Evolutionary conservation across 495 filamentous ascomycete species (phyloP), one percentile per base, ranked within the genome.

Genomic region (Melanomma pulvis-pyrius): DNA sequence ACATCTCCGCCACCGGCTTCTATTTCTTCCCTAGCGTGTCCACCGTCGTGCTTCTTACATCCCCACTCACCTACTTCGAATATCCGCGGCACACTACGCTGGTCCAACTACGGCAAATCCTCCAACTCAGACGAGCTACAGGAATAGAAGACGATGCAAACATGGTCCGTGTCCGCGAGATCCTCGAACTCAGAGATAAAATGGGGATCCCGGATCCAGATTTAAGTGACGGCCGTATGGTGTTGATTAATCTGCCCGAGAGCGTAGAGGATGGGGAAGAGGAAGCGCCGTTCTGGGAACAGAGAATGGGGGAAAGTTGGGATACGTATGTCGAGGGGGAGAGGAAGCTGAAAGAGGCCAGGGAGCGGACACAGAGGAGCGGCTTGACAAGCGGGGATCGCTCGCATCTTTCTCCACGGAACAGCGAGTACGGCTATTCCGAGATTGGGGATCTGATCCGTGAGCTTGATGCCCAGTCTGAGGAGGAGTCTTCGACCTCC

Each of bases 11-110:
- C 22, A 66, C 44, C n/a, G 28, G 22, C 15, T 66, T 66, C 46
- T 28, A 46, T 32, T 63, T 66, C 48, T 59, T 59, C 29, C 39
- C 54, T 19, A 36, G 9, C 25, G 55, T 52, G 5, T 59, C 63
- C 30, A 53, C 39, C 29, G 51, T 59, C 9, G 28, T 60, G 2
- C 46, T 59, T 4, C 30, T 52, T 13, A 52, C 12, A 1, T n/a
- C 49, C 9, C 54, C 54, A 19, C 29, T 15, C 1, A 12, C 13
- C 11, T 66, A 21, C 44, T 41, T 59, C 29, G 44, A 59, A 46
- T 66, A 25, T n/a, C 34, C 54, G 1, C 55, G 26, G 12, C 24
- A 30, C 28, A 44, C 32, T 0, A 66, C 54, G 9, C 54, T 66
- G 1, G 7, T 44, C 9, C 26, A 59, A 13, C 49, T 59, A 19